phyloP scores from a whole-genome alignment of 2,329 filamentous ascomycete genomes.

The Penicillium sp. region DNA sequence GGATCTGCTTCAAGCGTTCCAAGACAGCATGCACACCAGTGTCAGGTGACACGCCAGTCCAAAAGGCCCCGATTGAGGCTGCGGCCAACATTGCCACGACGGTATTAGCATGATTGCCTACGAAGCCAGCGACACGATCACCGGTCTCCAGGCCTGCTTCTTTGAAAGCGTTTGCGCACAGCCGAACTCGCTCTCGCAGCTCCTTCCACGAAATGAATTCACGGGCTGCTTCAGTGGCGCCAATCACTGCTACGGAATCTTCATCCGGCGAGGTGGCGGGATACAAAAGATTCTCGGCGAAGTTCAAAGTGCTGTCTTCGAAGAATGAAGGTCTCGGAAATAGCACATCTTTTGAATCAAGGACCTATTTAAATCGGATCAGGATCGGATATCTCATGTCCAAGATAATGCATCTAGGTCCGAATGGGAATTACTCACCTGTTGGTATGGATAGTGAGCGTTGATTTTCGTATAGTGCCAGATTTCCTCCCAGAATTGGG shows the following conservation, averaged over 20 bases:
- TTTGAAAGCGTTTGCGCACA: conserved; percentile 69
- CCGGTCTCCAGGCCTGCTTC: conserved; percentile 62
- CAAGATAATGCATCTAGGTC: not conserved
- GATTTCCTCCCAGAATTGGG: conserved; percentile 78
- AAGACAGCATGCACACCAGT: conserved; percentile 88
- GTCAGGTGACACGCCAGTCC: conserved; percentile 91
- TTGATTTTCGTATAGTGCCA: conserved; percentile 81
- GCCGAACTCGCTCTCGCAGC: conserved; percentile 73
- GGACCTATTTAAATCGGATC: conserved; percentile 53
- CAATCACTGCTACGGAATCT: conserved; percentile 69
- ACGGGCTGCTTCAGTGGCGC: conserved; percentile 70
- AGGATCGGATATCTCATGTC: not conserved
- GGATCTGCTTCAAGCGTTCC: conserved; percentile 82
- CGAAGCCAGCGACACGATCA: conserved; percentile 68
- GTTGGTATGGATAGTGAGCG: conserved; percentile 59
- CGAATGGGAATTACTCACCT: conserved; percentile 29
- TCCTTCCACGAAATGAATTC: conserved; percentile 73
- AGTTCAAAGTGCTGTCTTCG: conserved; percentile 75
- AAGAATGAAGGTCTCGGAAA: conserved; percentile 90
- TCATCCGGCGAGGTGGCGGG: conserved; percentile 61
- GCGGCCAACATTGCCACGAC: conserved; percentile 85
- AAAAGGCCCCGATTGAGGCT: conserved; percentile 79
- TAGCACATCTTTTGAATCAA: conserved; percentile 67
- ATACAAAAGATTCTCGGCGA: conserved; percentile 91
- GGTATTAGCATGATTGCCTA: conserved; percentile 86